phyloP scores from a whole-genome alignment of 495 filamentous ascomycete genomes.

The Penicillium psychrofluorescens region DNA sequence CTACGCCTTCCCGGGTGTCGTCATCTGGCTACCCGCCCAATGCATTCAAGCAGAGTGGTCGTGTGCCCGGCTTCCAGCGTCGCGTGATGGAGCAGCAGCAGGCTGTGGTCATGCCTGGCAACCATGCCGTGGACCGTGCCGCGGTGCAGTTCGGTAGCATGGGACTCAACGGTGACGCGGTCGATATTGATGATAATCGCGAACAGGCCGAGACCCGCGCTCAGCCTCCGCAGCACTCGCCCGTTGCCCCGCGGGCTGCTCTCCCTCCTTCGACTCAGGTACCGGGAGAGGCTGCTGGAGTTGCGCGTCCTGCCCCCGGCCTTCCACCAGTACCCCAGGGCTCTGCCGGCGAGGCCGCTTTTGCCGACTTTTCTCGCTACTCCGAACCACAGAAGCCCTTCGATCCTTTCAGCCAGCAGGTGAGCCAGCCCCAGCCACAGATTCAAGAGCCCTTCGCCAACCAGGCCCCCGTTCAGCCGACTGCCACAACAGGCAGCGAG shows the following conservation, averaged over 20 bases:
- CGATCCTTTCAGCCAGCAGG: constrained; percentile 79
- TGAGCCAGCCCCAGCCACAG: constrained; percentile 57
- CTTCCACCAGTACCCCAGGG: constrained; percentile 60
- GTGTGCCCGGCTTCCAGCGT: constrained; percentile 71
- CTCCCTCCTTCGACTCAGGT: constrained; percentile 64
- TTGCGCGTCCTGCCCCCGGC: constrained; percentile 61
- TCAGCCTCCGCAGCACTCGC: constrained; percentile 91
- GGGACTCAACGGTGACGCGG: constrained; percentile 69
- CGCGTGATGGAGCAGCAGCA: constrained; percentile 90
- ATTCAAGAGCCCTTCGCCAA: constrained; percentile 50
- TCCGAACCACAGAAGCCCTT: constrained; percentile 73
- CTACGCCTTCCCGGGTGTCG: constrained; percentile 55
- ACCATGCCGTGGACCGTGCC: constrained; percentile 86
- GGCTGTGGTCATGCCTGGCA: constrained; percentile 97
- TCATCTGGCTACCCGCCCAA: constrained; percentile 65
- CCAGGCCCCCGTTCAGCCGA: constrained; percentile 44
- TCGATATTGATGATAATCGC: constrained; percentile 87
- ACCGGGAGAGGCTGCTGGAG: constrained; percentile 48
- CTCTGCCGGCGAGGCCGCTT: constrained; percentile 41
- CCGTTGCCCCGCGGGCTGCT: constrained; percentile 85
- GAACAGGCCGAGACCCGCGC: constrained; percentile 93
- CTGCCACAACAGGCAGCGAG: constrained; percentile 61
- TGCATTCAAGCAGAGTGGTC: constrained; percentile 67
- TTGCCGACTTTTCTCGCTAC: constrained; percentile 60
- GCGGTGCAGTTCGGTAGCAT: constrained; percentile 98